A percentile compares a stretch with the other conserved stretches of the same genome.
These are phyloP conservation scores for Penicillium riverlandense DNA, from an alignment of 495 filamentous ascomycete species.

Conservation along the genomic window DNA sequence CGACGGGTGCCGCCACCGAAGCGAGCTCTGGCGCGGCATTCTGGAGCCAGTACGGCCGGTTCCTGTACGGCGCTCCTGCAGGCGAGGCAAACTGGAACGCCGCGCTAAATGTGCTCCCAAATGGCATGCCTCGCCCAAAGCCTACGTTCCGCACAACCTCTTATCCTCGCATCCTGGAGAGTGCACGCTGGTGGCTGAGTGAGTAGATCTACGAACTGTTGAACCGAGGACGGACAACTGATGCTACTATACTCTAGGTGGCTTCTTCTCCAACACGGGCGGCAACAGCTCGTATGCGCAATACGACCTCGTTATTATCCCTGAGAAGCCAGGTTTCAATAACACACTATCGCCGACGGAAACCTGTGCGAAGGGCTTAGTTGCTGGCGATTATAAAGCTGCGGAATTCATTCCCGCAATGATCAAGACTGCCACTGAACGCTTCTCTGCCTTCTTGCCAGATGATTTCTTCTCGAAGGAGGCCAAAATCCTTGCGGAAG, in stretches of 20 bases:
- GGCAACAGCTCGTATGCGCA: constrained; percentile 27
- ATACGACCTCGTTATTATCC: constrained; percentile 40
- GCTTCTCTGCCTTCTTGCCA: constrained; percentile 16
- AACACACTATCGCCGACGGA: constrained; percentile 43
- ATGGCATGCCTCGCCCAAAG: constrained; percentile 38
- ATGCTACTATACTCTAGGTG: constrained; percentile 7
- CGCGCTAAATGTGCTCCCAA: constrained; percentile 32
- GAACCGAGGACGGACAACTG: too few relatives aligned
- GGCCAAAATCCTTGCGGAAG: constrained; percentile 4
- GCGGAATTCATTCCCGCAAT: neutral
- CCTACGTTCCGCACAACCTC: constrained; percentile 43
- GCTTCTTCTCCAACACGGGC: constrained; percentile 30
- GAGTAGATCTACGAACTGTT: constrained; percentile 8
- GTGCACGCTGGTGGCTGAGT: constrained; percentile 36
- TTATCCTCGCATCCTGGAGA: constrained; percentile 43
- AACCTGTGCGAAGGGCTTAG: constrained; percentile 13
- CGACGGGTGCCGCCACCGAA: constrained; percentile 43
- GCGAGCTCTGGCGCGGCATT: constrained; percentile 40
- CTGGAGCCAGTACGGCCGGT: constrained; percentile 48
- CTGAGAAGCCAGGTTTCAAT: constrained; percentile 39
- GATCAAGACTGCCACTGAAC: neutral
- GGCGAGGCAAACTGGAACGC: constrained; percentile 36
- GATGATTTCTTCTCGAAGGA: constrained; percentile 18
- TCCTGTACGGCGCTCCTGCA: constrained; percentile 36
- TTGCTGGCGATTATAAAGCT: neutral